phyloP scores from a whole-genome alignment of 148 eudicot species.

The Nepenthes mirabilis region DNA sequence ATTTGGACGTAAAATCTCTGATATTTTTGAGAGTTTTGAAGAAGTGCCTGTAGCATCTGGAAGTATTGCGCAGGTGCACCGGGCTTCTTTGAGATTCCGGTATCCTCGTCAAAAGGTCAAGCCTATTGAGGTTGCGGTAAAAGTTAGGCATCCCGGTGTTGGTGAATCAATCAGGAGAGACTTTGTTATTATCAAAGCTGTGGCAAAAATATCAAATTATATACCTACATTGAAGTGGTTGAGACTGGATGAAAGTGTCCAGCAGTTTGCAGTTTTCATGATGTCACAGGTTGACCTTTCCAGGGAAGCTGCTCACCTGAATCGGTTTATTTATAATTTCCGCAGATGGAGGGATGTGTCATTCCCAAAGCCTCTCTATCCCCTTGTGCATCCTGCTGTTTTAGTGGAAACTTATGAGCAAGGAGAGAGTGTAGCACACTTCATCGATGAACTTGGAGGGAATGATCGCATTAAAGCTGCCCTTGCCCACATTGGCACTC shows the following conservation, averaged over 20 bases:
- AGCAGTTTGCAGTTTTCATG: conserved; percentile 93
- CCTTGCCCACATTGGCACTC: conserved; percentile 84
- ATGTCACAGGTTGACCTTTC: conserved; percentile 96
- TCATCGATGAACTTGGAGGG: conserved; percentile 69
- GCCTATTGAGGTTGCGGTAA: conserved; percentile 79
- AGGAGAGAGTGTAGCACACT: conserved; percentile 78
- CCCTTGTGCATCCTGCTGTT: conserved; percentile 91
- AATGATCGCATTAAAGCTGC: conserved; percentile 55
- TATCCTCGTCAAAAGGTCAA: conserved; percentile 50
- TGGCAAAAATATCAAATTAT: conserved; percentile 49
- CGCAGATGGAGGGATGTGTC: conserved; percentile 83
- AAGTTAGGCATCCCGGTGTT: conserved; percentile 92
- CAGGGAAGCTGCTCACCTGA: conserved; percentile 88
- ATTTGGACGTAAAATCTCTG: conserved; percentile 72
- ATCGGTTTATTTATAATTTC: conserved; percentile 84
- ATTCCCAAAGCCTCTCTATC: conserved; percentile 92
- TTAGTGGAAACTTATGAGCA: conserved; percentile 88
- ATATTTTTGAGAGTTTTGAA: conserved; percentile 82
- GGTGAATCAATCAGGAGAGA: conserved; percentile 83
- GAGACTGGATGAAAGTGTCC: conserved; percentile 88
- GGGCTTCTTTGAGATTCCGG: conserved; percentile 55
- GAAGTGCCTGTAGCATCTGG: conserved; percentile 92
- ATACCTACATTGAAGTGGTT: conserved; percentile 75
- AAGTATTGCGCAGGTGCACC: conserved; percentile 90
- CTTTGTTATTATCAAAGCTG: conserved; percentile 69